These are phyloP conservation scores for Carex myosuroides DNA, from an alignment of 176 grass and related monocot species.

Conservation along the genomic window DNA sequence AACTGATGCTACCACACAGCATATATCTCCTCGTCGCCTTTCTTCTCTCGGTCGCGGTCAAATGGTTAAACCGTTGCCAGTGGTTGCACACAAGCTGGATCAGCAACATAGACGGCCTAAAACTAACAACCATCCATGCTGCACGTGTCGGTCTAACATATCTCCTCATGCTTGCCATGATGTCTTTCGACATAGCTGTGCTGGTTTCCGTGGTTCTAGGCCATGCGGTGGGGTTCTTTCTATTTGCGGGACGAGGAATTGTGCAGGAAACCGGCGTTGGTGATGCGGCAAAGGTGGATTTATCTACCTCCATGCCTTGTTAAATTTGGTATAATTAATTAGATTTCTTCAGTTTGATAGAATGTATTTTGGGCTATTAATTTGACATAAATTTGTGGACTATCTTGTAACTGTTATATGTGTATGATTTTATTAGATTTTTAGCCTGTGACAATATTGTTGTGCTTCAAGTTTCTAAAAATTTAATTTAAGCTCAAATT, in stretches of 20 bases:
- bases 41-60: not conserved
- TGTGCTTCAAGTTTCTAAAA: no score
- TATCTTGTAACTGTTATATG: not conserved
- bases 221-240: constrained; percentile 16
- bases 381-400: not conserved
- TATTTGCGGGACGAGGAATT: not conserved
- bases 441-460: no score
- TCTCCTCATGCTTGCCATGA: constrained; percentile 18
- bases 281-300: not conserved
- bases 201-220: not conserved
- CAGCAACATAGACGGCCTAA: not conserved
- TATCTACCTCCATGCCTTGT: constrained; percentile 4
- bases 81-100: not conserved
- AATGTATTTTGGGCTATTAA: not conserved
- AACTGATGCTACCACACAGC: not conserved
- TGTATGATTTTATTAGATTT: not conserved
- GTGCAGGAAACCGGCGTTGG: not conserved
- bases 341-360: not conserved
- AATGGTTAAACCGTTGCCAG: not conserved
- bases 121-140: not conserved
- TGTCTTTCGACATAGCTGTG: constrained; percentile 9
- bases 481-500: no score
- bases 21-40: constrained; percentile 3
- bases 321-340: not conserved
- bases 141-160: not conserved